phyloP scores from a whole-genome alignment of 306 rosid species.

The Trichosanthes cucumerina region DNA sequence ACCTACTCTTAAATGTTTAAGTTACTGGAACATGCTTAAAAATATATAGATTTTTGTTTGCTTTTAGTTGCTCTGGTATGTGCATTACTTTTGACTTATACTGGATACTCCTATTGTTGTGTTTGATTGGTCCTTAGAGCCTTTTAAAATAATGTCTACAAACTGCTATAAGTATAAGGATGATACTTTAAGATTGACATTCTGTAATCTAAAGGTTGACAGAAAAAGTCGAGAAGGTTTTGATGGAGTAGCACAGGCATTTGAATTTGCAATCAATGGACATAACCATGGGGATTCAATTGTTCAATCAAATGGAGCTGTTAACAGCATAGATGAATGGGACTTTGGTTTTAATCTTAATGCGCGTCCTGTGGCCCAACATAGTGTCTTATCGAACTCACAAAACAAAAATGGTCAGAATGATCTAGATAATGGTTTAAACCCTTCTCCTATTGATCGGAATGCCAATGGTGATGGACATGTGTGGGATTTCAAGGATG shows the following conservation, averaged over 20 bases:
- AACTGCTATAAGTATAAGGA: neutral
- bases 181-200: conserved; percentile 17
- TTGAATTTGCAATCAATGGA: conserved; percentile 20
- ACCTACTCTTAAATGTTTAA: conserved; percentile 3
- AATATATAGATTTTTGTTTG: neutral
- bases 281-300: conserved; percentile 21
- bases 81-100: neutral
- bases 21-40: neutral
- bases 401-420: conserved; percentile 19
- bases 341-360: conserved; percentile 40
- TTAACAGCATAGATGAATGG: conserved; percentile 33
- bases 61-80: neutral
- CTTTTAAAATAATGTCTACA: neutral
- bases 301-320: conserved; percentile 29
- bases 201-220: conserved; percentile 32
- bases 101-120: neutral
- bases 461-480: conserved; percentile 12
- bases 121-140: neutral
- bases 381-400: conserved; percentile 15
- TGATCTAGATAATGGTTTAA: conserved; percentile 17
- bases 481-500: conserved; percentile 41
- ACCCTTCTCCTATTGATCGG: conserved; percentile 12
- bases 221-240: conserved; percentile 19
- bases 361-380: conserved; percentile 20
- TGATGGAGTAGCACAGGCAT: conserved; percentile 13